These are phyloP conservation scores for Leccinum fallax DNA, from an alignment of 1,284 basidiomycete species.

Conservation along the genomic window DNA sequence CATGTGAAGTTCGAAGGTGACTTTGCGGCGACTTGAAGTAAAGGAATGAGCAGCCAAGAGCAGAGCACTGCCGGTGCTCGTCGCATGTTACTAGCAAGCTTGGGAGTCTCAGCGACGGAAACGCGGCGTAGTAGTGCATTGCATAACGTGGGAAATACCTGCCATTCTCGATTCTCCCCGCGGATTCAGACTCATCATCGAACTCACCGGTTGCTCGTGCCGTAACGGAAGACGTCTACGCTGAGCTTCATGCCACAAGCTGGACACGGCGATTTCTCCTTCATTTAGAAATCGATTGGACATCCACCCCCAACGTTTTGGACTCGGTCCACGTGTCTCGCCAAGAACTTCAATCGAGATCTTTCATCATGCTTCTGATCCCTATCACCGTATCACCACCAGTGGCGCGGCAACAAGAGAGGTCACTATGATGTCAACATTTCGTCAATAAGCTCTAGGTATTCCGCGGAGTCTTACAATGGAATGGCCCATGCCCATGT, in stretches of 20 bases:
- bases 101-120: slow-evolving; percentile 1
- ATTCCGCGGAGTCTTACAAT: slow-evolving; percentile 10
- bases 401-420: neutral
- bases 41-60: slow-evolving; percentile 19
- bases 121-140: neutral
- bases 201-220: neutral
- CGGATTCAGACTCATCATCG: neutral
- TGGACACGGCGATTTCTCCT: neutral
- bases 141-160: slow-evolving; percentile 21
- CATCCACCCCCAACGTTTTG: neutral
- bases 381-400: neutral
- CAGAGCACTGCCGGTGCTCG: slow-evolving; percentile 20
- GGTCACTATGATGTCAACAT: neutral
- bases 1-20: slow-evolving; percentile 21
- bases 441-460: neutral
- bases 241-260: neutral
- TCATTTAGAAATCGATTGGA: neutral
- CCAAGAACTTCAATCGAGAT: neutral
- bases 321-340: neutral
- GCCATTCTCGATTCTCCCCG: neutral
- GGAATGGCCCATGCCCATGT: neutral
- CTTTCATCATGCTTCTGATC: neutral
- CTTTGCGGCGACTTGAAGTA: slow-evolving; percentile 12
- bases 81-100: slow-evolving; percentile 22
- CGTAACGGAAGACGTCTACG: neutral